These are phyloP conservation scores for Tylopilus intermedius DNA, from an alignment of 768 basidiomycete genomes.

Conservation along the genomic window DNA sequence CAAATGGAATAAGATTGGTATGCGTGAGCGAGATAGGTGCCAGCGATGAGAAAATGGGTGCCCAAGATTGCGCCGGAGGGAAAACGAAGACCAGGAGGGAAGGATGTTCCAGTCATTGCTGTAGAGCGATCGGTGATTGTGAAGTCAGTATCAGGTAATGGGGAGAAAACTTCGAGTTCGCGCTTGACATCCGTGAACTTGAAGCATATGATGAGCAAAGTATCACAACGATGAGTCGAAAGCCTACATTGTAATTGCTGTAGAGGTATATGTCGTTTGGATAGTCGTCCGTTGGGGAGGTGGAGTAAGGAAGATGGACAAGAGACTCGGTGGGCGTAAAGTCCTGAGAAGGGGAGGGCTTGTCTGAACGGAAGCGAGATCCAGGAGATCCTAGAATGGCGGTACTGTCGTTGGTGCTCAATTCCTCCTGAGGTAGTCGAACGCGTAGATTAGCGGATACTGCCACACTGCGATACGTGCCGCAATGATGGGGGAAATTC, in stretches of 20 bases:
- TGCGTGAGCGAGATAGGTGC: conserved; percentile 90
- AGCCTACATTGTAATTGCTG: conserved; percentile 89
- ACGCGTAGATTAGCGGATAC: conserved; percentile 68
- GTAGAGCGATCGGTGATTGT: conserved; percentile 75
- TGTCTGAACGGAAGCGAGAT: conserved; percentile 51
- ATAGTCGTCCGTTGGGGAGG: conserved; percentile 62
- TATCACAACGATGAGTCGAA: conserved; percentile 1
- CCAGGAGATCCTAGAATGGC: conserved; percentile 52
- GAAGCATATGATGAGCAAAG: conserved; percentile 9
- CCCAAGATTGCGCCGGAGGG: conserved; percentile 92
- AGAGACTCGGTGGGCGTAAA: conserved; percentile 56
- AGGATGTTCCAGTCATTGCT: conserved; percentile 73
- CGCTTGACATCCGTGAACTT: conserved; percentile 94
- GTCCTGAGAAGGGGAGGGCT: conserved; percentile 39
- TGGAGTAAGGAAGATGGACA: conserved; percentile 73
- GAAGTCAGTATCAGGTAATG: conserved; percentile 70
- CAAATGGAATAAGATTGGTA: conserved; percentile 96
- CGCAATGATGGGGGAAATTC: conserved; percentile 88
- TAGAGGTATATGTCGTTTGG: conserved; percentile 88
- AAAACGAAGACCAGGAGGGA: conserved; percentile 94
- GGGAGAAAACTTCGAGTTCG: conserved; percentile 88
- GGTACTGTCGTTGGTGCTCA: conserved; percentile 36
- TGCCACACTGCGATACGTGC: conserved; percentile 92
- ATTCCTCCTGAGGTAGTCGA: conserved; percentile 62
- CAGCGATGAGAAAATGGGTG: conserved; percentile 87